Percentiles rank a stretch among this genome's conserved stretches.
phyloP scores from a whole-genome alignment of 2,329 filamentous ascomycete species.

The Pseudocercospora fuligena region DNA sequence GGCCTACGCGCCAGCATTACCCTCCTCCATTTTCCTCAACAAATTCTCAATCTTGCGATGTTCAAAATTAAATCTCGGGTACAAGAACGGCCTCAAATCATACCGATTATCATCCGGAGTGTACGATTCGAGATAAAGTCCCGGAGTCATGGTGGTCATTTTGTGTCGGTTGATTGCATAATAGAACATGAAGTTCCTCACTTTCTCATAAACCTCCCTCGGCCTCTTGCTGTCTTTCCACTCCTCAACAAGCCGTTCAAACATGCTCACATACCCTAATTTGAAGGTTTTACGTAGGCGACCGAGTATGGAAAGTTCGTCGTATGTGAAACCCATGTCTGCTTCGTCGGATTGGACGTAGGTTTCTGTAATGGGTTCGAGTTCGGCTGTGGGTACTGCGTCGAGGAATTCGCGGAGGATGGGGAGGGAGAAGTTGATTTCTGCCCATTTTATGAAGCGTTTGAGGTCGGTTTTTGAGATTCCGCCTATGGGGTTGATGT shows the following conservation, averaged over 20 bases:
- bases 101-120: slow-evolving; percentile 58
- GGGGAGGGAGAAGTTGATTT: slow-evolving; percentile 63
- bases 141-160: slow-evolving; percentile 64
- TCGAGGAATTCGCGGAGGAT: slow-evolving; percentile 69
- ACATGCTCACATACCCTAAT: slow-evolving; percentile 61
- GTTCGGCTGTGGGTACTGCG: slow-evolving; percentile 56
- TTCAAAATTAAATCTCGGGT: slow-evolving; percentile 54
- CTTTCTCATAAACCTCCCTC: slow-evolving; percentile 46
- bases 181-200: slow-evolving; percentile 55
- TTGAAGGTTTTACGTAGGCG: slow-evolving; percentile 60
- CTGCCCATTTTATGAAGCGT: slow-evolving; percentile 70
- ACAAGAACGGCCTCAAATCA: slow-evolving; percentile 63
- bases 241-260: slow-evolving; percentile 56
- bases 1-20: slow-evolving; percentile 20
- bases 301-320: slow-evolving; percentile 59
- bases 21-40: slow-evolving; percentile 45
- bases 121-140: slow-evolving; percentile 60
- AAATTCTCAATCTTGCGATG: slow-evolving; percentile 56
- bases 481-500: slow-evolving; percentile 67
- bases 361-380: slow-evolving; percentile 67
- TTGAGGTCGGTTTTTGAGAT: slow-evolving; percentile 72
- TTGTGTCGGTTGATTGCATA: slow-evolving; percentile 71
- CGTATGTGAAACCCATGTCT: slow-evolving; percentile 60
- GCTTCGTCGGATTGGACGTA: slow-evolving; percentile 65
- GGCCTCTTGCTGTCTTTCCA: slow-evolving; percentile 49